phyloP scores from a whole-genome alignment of 257 asterid species.

The Scutellaria barbata region DNA sequence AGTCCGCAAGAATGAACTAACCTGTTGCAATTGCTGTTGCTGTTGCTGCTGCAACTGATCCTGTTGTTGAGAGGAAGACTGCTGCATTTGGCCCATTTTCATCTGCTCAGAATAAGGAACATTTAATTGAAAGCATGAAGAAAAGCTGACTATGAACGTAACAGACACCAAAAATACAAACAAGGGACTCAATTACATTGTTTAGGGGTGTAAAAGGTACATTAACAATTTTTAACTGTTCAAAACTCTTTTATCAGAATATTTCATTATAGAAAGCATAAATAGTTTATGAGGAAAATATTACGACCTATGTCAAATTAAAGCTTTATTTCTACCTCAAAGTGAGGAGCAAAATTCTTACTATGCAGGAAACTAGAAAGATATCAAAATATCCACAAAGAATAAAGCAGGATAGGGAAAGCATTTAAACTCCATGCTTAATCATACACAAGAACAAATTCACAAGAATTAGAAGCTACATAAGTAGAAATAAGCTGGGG shows the following conservation, averaged over 20 bases:
- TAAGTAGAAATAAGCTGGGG: not conserved
- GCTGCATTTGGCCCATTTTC: conserved; percentile 65
- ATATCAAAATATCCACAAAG: not conserved
- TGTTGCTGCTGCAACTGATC: conserved; percentile 63
- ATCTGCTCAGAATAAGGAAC: conserved; percentile 45
- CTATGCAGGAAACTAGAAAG: not conserved
- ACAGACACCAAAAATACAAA: not conserved
- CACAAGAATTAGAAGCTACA: conserved; percentile 4
- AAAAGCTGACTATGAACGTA: conserved; percentile 3
- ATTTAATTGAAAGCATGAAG: conserved; percentile 26
- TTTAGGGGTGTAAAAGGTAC: conserved; percentile 6
- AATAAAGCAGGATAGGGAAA: not conserved
- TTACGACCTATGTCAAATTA: not conserved
- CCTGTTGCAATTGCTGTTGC: conserved; percentile 54
- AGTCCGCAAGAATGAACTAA: conserved; percentile 33
- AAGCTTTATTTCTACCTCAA: not conserved
- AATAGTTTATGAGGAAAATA: not conserved
- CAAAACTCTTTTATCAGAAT: not conserved
- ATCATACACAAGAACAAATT: not conserved
- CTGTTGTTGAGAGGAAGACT: conserved; percentile 63
- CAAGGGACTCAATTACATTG: conserved; percentile 24
- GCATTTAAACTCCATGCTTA: not conserved
- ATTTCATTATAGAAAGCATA: not conserved
- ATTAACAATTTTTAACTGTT: conserved; percentile 13
- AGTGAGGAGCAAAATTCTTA: conserved; percentile 19